A percentile compares a stretch with the other conserved stretches of the same genome.
Evolutionary conservation across 169 alveolate species (phyloP).

Genomic region (Plasmodium yoelii): DNA sequence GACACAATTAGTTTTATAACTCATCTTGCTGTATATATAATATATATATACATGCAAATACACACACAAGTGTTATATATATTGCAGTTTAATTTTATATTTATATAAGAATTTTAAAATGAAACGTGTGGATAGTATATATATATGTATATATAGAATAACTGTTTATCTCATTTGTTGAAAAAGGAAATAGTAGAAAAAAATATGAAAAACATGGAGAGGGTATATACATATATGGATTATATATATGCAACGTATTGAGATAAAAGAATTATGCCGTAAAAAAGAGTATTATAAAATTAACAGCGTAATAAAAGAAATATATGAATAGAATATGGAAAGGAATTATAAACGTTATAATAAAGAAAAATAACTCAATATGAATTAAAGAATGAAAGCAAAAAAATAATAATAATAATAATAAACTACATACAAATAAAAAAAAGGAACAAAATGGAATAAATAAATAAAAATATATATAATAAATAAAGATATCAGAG

Average conservation of each 20-base stretch:
- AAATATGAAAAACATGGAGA: no score
- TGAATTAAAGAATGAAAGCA: neutral
- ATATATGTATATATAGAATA: no score
- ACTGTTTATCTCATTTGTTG: no score
- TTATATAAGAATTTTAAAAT: no score
- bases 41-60: conserved; percentile 21
- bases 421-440: neutral
- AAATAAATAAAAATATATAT: neutral
- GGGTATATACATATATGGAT: no score
- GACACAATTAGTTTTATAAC: conserved; percentile 67
- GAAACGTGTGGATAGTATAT: no score
- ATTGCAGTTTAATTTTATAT: no score
- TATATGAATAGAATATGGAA: neutral
- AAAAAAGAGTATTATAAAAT: no score
- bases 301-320: neutral
- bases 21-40: conserved; percentile 53
- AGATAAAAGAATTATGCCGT: no score
- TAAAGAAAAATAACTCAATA: neutral
- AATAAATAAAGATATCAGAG: neutral
- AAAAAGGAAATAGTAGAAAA: no score
- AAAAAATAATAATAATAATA: neutral
- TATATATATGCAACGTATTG: no score
- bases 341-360: neutral
- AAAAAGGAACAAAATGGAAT: conserved; percentile 4
- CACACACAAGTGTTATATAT: conserved; percentile 14